Evolutionary conservation across 192 early-diverging fungal genomes (phyloP).

Genomic region (Mortierella claussenii): DNA sequence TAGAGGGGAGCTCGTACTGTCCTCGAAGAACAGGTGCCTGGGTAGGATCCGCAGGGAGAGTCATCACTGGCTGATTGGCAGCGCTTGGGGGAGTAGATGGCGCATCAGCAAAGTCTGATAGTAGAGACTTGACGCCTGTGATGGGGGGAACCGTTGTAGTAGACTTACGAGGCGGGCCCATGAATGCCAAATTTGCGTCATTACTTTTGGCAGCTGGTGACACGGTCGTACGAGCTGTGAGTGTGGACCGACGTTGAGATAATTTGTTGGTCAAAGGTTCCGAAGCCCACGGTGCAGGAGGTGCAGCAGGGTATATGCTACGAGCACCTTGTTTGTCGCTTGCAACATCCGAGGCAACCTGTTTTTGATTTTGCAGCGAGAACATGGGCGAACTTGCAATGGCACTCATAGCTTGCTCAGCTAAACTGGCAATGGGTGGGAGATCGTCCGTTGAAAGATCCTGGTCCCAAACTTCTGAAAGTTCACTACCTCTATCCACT

Average conservation of each 20-base stretch:
- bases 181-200: conserved; percentile 21
- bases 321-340: not conserved
- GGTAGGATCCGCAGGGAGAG: conserved; percentile 19
- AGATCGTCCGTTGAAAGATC: not conserved
- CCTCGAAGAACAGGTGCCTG: conserved; percentile 30
- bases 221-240: not conserved
- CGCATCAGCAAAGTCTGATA: conserved; percentile 27
- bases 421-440: not conserved
- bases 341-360: not conserved
- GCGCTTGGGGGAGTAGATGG: not conserved
- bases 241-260: conserved; percentile 18
- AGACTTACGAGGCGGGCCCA: conserved; percentile 20
- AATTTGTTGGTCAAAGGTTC: not conserved
- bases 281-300: conserved; percentile 30
- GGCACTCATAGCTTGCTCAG: not conserved
- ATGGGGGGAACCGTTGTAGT: not conserved
- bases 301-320: conserved; percentile 30
- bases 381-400: not conserved
- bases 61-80: conserved; percentile 2
- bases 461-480: not conserved
- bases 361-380: not conserved
- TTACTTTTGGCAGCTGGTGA: not conserved
- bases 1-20: conserved; percentile 34
- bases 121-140: conserved; percentile 13
- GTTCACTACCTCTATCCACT: conserved; percentile 4